phyloP scores from a whole-genome alignment of 805 yeast genomes.

The Teunomyces tritomae region DNA sequence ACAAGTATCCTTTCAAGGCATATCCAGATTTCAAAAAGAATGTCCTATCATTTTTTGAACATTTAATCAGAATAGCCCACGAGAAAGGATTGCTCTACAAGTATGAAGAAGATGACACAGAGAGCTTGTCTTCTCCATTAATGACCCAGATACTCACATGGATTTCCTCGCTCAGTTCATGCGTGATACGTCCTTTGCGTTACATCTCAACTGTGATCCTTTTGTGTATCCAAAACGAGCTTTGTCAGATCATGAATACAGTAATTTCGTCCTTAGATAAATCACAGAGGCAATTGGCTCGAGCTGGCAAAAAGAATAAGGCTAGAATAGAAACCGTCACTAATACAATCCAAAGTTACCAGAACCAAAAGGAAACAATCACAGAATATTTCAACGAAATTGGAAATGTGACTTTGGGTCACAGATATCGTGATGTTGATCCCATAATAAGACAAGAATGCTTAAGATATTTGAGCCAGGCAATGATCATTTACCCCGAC shows the following conservation, averaged over 20 bases:
- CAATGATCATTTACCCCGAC: conserved; percentile 74
- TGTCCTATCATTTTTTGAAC: conserved; percentile 53
- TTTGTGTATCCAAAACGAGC: conserved; percentile 55
- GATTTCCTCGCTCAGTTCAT: conserved; percentile 70
- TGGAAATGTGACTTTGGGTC: conserved; percentile 63
- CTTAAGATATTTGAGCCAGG: conserved; percentile 55
- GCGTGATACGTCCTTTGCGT: conserved; percentile 69
- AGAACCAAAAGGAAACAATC: conserved; percentile 50
- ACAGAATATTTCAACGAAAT: conserved; percentile 63
- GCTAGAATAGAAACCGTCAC: conserved; percentile 48
- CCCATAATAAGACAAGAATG: conserved; percentile 70
- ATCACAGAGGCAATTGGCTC: conserved; percentile 42
- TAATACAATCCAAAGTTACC: conserved; percentile 31
- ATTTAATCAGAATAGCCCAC: conserved; percentile 50
- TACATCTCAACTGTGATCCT: conserved; percentile 60
- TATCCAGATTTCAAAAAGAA: conserved; percentile 28
- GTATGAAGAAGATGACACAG: conserved; percentile 10
- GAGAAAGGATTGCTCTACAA: conserved; percentile 61
- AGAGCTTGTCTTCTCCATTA: conserved; percentile 37
- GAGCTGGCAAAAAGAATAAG: conserved; percentile 27
- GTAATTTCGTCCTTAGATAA: conserved; percentile 38
- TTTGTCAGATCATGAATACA: conserved; percentile 50
- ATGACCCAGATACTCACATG: conserved; percentile 64
- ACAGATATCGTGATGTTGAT: conserved; percentile 80
- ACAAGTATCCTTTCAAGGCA: conserved; percentile 61